A percentile compares a stretch with the other conserved stretches of the same genome.
These are phyloP conservation scores for Chamaecyparis obtusa DNA, from an alignment of 75 land plant species.

Conservation along the genomic window DNA sequence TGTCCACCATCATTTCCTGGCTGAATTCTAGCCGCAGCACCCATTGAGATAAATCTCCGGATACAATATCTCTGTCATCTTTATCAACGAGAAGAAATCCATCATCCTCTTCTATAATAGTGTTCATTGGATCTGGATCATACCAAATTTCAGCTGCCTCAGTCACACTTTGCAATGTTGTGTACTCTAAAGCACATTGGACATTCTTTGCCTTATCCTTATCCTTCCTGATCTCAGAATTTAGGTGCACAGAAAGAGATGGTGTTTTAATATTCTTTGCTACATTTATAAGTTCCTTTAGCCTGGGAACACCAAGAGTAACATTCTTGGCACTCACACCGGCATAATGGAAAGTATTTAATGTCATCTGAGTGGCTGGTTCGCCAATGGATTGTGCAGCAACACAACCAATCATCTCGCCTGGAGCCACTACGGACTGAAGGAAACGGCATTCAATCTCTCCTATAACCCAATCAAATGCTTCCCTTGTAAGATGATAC, in stretches of 20 bases:
- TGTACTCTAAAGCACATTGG: conserved; percentile 56
- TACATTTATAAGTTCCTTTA: conserved; percentile 53
- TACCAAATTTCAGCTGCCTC: conserved; percentile 59
- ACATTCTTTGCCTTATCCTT: conserved; percentile 55
- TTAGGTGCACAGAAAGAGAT: conserved; percentile 43
- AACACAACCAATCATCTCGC: conserved; percentile 96
- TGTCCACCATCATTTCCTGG: conserved; percentile 66
- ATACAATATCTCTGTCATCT: conserved; percentile 14
- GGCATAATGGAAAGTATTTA: conserved; percentile 62
- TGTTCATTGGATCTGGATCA: conserved; percentile 62
- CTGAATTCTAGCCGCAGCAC: conserved; percentile 52
- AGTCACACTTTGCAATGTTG: conserved; percentile 50
- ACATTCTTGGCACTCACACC: conserved; percentile 65
- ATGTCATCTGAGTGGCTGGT: conserved; percentile 62
- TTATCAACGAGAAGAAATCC: conserved; percentile 44
- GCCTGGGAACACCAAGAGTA: conserved; percentile 55
- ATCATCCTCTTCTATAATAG: conserved; percentile 50
- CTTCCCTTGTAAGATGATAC: conserved; percentile 88
- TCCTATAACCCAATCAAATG: conserved; percentile 98
- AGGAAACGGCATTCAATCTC: conserved; percentile 95
- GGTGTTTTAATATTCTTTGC: conserved; percentile 60
- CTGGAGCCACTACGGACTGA: conserved; percentile 96
- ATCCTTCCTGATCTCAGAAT: conserved; percentile 32
- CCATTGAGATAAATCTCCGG: conserved; percentile 55
- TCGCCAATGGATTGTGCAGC: conserved; percentile 64